phyloP scores from a whole-genome alignment of 2,329 filamentous ascomycete species.

The Penicillium paneum region DNA sequence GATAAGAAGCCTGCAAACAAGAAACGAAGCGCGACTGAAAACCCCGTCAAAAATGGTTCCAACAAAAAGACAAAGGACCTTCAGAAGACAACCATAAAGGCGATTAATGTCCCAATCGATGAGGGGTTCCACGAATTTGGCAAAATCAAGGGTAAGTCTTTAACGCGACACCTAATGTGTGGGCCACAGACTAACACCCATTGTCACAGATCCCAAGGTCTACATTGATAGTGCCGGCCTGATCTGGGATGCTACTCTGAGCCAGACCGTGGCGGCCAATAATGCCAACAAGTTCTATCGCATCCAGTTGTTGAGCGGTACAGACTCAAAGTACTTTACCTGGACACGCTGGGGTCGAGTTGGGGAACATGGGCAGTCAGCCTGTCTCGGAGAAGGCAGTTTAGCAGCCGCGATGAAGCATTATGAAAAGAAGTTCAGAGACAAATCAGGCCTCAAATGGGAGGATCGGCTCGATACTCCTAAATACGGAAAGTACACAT shows the following conservation, averaged over 20 bases:
- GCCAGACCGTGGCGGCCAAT: conserved; percentile 66
- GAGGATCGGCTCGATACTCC: conserved; percentile 46
- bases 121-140: conserved; percentile 27
- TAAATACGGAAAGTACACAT: conserved; percentile 66
- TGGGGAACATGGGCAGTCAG: conserved; percentile 50
- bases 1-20: conserved; percentile 19
- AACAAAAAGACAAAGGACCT: conserved; percentile 45
- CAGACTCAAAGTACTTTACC: conserved; percentile 48
- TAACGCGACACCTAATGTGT: background rate
- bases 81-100: conserved; percentile 44
- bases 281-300: conserved; percentile 86
- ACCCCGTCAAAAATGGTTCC: conserved; percentile 3
- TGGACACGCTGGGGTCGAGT: conserved; percentile 85
- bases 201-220: conserved; percentile 43
- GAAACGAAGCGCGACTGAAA: conserved; percentile 4
- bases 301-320: conserved; percentile 57
- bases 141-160: background rate
- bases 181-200: background rate
- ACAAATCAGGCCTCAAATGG: conserved; percentile 55
- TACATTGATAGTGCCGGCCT: conserved; percentile 63
- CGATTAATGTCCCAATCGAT: conserved; percentile 48
- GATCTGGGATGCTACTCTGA: conserved; percentile 76
- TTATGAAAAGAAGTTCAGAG: conserved; percentile 57
- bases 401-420: conserved; percentile 41
- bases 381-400: conserved; percentile 39